Base-by-base conservation (phyloP, 106 monocot species). In the Platanthera guangdongensis region DNA sequence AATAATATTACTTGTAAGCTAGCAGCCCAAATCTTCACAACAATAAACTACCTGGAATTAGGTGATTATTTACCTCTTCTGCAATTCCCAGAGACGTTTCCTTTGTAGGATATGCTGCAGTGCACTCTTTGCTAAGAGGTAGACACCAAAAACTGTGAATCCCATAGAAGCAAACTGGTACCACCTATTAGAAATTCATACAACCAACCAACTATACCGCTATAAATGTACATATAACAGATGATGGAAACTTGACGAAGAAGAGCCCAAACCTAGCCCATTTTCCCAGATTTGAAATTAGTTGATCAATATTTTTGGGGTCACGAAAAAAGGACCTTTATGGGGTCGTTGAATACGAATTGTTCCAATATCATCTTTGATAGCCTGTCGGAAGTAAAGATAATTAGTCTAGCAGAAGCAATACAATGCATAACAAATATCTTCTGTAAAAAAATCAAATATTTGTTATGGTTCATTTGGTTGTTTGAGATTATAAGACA, bases 291-390 rank as follows among this genome's bases (percentile, higher is more conserved):
- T 93, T 83, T 59, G 73, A 74, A 78, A 96, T 93, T 11, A 96
- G 78, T 74, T 96, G 84, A 82, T 96, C 96, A 63, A 96, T 89
- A 76, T 76, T 90, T 70, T 89, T 96, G 47, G 91, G 91, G 11
- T 93, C 84, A 86, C 89, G 80, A 90, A 96, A 84, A 96, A 96
- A 11, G 93, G 89, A 9, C 96, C 96, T 81, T 89, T 96, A 73
- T 91, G 91, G 8, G 96, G 96, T 62, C 83, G 83, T 32, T 96
- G 91, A 79, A 96, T 96, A 62, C 90, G 84, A 78, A 96, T 52
- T 74, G 88, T 83, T 70, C 95, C 95, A 84, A 90, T 63, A 86
- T 93, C 95, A 89, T 96, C 95, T 84, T 89, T 93, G 68, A 96
- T 81, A 75, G 93, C 96, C 96, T 96, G 79, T 72, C 75, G n/a